Percentiles rank a stretch among this genome's conserved stretches.
Evolutionary conservation across 345 rosid genomes (phyloP).

Genomic region (Trapa incisa): DNA sequence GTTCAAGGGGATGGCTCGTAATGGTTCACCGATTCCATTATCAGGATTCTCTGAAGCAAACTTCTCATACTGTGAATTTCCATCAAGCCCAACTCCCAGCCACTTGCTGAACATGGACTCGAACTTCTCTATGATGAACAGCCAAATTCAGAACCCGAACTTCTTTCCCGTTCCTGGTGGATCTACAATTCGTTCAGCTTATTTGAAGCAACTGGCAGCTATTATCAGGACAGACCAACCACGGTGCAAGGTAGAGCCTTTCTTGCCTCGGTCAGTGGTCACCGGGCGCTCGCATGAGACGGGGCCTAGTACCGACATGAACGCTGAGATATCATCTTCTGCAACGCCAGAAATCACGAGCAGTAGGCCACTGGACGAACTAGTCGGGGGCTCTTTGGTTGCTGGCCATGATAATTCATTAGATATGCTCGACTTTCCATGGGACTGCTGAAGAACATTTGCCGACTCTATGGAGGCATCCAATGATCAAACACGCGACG

Average conservation of each 20-base stretch:
- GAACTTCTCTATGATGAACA: not conserved
- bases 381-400: conserved; percentile 2
- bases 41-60: not conserved
- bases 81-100: not conserved
- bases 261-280: conserved; percentile 19
- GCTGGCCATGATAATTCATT: not conserved
- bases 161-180: not conserved
- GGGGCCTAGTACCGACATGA: conserved; percentile 43
- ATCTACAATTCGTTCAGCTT: not conserved
- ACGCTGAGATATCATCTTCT: conserved; percentile 39
- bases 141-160: not conserved
- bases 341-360: conserved; percentile 25
- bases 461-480: not conserved
- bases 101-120: not conserved
- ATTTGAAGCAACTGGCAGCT: not conserved
- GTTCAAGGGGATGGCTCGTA: conserved; percentile 14
- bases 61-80: not conserved
- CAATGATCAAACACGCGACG: too few relatives aligned
- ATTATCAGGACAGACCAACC: not conserved
- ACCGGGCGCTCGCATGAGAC: conserved; percentile 45
- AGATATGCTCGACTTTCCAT: conserved; percentile 1
- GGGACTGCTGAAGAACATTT: conserved; percentile 1
- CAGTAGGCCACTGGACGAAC: not conserved
- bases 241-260: not conserved
- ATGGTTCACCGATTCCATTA: not conserved